Conservation (phyloP, 2,329 filamentous ascomycete species). For the Hypomyces perniciosus region DNA sequence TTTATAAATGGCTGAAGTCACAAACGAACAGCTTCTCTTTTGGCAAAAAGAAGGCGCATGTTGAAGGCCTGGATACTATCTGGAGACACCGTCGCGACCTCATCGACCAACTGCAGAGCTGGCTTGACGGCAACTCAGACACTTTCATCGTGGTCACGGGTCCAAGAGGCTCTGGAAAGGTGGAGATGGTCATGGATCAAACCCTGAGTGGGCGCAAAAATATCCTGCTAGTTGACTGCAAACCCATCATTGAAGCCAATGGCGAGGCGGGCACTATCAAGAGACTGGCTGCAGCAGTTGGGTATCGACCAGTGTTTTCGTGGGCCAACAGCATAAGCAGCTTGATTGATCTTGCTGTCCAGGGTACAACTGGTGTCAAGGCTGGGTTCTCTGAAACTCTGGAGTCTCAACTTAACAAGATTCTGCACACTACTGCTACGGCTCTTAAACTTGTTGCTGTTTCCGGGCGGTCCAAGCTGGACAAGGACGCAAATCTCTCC, state of each 20-base stretch:
- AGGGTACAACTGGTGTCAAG: constrained; percentile 90
- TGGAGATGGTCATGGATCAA: constrained; percentile 79
- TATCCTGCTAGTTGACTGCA: constrained; percentile 85
- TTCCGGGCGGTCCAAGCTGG: constrained; percentile 60
- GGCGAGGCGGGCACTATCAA: constrained; percentile 83
- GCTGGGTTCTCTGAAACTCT: constrained; percentile 90
- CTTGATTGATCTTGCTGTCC: constrained; percentile 84
- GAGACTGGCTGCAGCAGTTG: constrained; percentile 73
- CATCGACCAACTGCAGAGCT: constrained; percentile 75
- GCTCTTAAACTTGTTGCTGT: constrained; percentile 76
- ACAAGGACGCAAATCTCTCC: constrained; percentile 64
- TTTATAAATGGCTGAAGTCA: constrained; percentile 74
- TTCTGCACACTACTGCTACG: constrained; percentile 73
- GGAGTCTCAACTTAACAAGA: constrained; percentile 83
- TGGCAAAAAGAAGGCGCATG: constrained; percentile 49
- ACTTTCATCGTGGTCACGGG: constrained; percentile 94
- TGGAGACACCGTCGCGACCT: constrained; percentile 82
- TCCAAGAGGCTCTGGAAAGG: constrained; percentile 84
- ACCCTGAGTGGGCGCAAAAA: constrained; percentile 70
- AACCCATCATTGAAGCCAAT: constrained; percentile 82
- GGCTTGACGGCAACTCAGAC: constrained; percentile 81
- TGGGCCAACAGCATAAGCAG: constrained; percentile 96
- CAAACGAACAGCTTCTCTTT: constrained; percentile 59
- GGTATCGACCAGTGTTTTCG: constrained; percentile 88
- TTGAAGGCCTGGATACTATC: constrained; percentile 68